A percentile compares a stretch with the other conserved stretches of the same genome.
Evolutionary conservation across 345 rosid genomes (phyloP).

Genomic region (Raphanus raphanistrum): DNA sequence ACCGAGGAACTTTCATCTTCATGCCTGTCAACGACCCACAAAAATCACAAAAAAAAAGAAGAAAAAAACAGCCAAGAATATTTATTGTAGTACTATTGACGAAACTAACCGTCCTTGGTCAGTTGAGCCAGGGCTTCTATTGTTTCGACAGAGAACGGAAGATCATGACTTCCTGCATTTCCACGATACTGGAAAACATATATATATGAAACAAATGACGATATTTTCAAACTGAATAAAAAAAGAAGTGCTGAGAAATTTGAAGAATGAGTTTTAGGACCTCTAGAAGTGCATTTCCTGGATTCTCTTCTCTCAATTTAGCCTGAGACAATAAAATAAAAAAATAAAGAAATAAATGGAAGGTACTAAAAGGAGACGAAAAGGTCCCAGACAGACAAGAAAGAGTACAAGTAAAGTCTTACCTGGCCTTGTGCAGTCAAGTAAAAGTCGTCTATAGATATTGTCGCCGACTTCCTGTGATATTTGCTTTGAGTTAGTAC

Average conservation of each 20-base stretch:
- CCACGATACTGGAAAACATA: slow-evolving; percentile 64
- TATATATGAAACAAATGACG: neutral
- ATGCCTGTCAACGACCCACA: slow-evolving; percentile 52
- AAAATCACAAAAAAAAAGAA: slow-evolving; percentile 20
- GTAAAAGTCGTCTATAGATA: slow-evolving; percentile 94
- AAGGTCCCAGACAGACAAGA: slow-evolving; percentile 2
- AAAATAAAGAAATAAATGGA: neutral
- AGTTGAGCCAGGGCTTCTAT: slow-evolving; percentile 53
- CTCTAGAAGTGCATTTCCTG: slow-evolving; percentile 86
- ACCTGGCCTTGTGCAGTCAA: slow-evolving; percentile 91
- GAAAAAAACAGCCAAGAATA: slow-evolving; percentile 2
- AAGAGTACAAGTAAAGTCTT: slow-evolving; percentile 19
- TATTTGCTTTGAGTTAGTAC: slow-evolving; percentile 6
- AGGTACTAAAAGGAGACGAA: neutral
- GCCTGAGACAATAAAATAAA: slow-evolving; percentile 43
- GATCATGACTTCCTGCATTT: slow-evolving; percentile 99
- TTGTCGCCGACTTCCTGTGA: slow-evolving; percentile 76
- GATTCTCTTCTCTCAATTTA: slow-evolving; percentile 65
- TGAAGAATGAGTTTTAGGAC: slow-evolving; percentile 43
- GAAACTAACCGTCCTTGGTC: slow-evolving; percentile 67
- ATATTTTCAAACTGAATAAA: neutral
- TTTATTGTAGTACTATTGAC: neutral
- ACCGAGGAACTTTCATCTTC: slow-evolving; percentile 93
- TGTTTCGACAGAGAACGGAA: slow-evolving; percentile 74
- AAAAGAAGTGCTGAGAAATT: slow-evolving; percentile 5